A percentile compares a stretch with the other conserved stretches of the same genome.
phyloP scores from a whole-genome alignment of 371 early-diverging fungal species.

The Rhizopus sp. region DNA sequence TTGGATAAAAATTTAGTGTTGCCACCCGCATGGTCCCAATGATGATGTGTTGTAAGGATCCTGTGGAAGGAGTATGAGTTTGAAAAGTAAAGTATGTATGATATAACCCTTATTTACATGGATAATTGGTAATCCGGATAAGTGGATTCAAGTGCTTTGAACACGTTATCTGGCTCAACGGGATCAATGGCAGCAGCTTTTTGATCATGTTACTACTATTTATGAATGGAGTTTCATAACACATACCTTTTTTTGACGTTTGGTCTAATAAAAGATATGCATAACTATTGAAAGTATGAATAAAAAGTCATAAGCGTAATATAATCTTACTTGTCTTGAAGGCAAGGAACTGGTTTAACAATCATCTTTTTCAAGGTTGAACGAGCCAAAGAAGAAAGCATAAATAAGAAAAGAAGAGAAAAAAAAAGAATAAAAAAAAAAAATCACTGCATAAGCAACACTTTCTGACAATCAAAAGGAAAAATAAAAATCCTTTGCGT shows the following conservation, averaged over 20 bases:
- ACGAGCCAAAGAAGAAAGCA: constrained; percentile 22
- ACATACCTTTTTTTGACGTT: constrained; percentile 48
- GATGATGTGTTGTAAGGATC: constrained; percentile 79
- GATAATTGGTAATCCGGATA: constrained; percentile 51
- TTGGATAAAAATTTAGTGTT: constrained; percentile 56
- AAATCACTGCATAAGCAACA: too few species aligned
- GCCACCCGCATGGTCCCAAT: constrained; percentile 82
- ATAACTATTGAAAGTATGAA: constrained; percentile 51
- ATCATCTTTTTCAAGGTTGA: constrained; percentile 26
- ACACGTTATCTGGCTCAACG: constrained; percentile 55
- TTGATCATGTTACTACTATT: neutral
- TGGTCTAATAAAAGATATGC: constrained; percentile 77
- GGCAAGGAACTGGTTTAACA: constrained; percentile 32
- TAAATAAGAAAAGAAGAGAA: constrained; percentile 2
- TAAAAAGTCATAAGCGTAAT: neutral
- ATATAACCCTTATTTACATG: constrained; percentile 22
- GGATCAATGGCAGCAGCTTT: constrained; percentile 59
- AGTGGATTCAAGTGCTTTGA: constrained; percentile 27
- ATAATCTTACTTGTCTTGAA: constrained; percentile 34
- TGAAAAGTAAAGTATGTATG: neutral
- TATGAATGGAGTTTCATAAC: neutral
- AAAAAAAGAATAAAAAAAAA: neutral
- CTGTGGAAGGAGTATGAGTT: constrained; percentile 13
- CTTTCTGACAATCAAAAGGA: too few species aligned
- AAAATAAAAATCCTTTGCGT: too few species aligned